Evolutionary conservation across 2,329 filamentous ascomycete species (phyloP).

Genomic region (Colletotrichum gloeosporioides): DNA sequence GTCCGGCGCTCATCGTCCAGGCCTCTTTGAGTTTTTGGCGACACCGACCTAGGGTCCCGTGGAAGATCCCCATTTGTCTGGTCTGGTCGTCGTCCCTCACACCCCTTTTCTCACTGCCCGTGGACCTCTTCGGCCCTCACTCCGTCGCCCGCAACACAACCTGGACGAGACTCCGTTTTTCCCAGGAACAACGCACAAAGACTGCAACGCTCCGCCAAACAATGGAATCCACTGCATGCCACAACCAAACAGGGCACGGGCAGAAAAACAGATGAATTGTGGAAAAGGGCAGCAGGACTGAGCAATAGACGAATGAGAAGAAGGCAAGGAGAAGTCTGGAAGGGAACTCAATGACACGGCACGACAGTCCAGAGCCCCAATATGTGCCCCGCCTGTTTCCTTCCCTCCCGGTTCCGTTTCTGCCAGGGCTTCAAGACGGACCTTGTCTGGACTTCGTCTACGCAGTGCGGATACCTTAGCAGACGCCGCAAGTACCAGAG

Average conservation of each 20-base stretch:
- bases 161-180: not conserved
- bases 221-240: not conserved
- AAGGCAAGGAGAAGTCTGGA: not conserved
- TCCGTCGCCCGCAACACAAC: not conserved
- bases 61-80: not conserved
- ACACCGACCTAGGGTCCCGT: not conserved
- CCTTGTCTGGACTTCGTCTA: not conserved
- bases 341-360: not conserved
- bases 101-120: not conserved
- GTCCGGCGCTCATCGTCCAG: not conserved
- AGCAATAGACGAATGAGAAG: not conserved
- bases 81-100: not conserved
- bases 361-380: slow-evolving; percentile 9
- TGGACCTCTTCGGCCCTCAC: slow-evolving; percentile 6
- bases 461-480: not conserved
- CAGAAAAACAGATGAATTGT: not conserved
- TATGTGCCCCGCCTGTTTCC: slow-evolving; percentile 2
- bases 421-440: not conserved
- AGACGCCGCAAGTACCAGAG: not conserved
- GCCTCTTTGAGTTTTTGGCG: not conserved
- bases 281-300: not conserved
- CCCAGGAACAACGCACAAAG: not conserved
- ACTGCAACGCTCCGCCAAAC: not conserved
- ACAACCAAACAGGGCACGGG: not conserved
- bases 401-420: slow-evolving; percentile 3